These are phyloP conservation scores for Obba rivulosa DNA, from an alignment of 768 basidiomycete species.

Conservation along the genomic window DNA sequence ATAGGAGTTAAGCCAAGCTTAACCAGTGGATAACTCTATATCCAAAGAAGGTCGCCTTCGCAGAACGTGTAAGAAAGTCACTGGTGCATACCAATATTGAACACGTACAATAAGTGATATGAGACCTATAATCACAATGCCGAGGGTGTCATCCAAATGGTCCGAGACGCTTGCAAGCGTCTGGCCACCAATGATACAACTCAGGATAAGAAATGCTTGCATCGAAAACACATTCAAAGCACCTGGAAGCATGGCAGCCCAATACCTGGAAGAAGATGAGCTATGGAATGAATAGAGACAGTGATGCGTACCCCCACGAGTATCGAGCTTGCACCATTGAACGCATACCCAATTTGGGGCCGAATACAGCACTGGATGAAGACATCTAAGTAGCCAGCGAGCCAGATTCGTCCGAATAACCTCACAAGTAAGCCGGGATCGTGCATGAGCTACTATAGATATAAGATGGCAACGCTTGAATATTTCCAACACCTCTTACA, in stretches of 20 bases:
- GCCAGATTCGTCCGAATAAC: background rate
- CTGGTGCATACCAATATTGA: no score
- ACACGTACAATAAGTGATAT: conserved; percentile 30
- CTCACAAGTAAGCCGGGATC: conserved; percentile 36
- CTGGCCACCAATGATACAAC: conserved; percentile 46
- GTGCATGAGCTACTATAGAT: conserved; percentile 27
- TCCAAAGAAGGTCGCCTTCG: conserved; percentile 30
- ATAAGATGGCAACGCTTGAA: background rate
- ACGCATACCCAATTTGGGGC: conserved; percentile 51
- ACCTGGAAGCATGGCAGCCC: conserved; percentile 31
- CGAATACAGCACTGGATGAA: conserved; percentile 39
- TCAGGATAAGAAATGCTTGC: conserved; percentile 45
- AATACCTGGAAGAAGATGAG: conserved; percentile 26
- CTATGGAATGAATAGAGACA: no score
- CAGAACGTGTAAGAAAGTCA: background rate
- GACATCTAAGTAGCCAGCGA: background rate
- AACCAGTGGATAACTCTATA: conserved; percentile 30
- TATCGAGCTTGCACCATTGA: conserved; percentile 55
- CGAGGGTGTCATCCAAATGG: conserved; percentile 27
- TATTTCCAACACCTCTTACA: conserved; percentile 26
- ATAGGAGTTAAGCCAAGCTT: background rate
- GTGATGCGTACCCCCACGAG: conserved; percentile 40
- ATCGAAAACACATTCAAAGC: conserved; percentile 39
- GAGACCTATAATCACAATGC: conserved; percentile 39
- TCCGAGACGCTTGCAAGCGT: conserved; percentile 36